A percentile compares a stretch with the other conserved stretches of the same genome.
Evolutionary conservation across 805 yeast species (phyloP).

Genomic region (Vanderwaltozyma tropicalis): DNA sequence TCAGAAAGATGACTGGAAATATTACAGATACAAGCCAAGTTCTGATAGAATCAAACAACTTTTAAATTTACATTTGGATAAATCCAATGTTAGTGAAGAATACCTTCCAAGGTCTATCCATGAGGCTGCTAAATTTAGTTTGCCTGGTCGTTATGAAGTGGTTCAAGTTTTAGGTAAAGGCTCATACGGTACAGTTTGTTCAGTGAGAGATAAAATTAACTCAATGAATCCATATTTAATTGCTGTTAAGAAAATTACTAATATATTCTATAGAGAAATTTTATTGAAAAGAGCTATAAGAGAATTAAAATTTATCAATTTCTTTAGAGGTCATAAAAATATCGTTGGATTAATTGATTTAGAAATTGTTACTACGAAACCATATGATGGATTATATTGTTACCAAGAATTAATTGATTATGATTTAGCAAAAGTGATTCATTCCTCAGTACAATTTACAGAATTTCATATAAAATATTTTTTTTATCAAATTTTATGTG

Average conservation of each 20-base stretch:
- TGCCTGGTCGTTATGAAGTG: constrained; percentile 52
- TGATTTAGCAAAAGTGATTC: constrained; percentile 74
- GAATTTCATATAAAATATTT: constrained; percentile 73
- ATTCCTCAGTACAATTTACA: constrained; percentile 65
- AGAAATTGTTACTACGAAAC: constrained; percentile 54
- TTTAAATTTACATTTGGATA: constrained; percentile 7
- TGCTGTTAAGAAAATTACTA: constrained; percentile 75
- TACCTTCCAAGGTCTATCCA: constrained; percentile 26
- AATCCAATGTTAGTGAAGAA: constrained; percentile 1
- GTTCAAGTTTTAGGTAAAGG: constrained; percentile 64
- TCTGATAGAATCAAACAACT: constrained; percentile 8
- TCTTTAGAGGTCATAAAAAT: constrained; percentile 78
- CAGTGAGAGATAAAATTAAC: constrained; percentile 38
- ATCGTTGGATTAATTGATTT: constrained; percentile 65
- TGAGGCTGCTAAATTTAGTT: constrained; percentile 49
- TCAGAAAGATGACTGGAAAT: constrained; percentile 3
- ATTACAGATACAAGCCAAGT: constrained; percentile 7
- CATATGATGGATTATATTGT: constrained; percentile 81
- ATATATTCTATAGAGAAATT: constrained; percentile 56
- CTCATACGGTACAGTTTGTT: constrained; percentile 77
- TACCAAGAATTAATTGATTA: constrained; percentile 77
- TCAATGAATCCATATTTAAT: constrained; percentile 28
- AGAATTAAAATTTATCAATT: constrained; percentile 71
- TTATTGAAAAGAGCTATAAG: constrained; percentile 71
- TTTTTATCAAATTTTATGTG: constrained; percentile 74